phyloP scores from a whole-genome alignment of 2,329 filamentous ascomycete species.

The Colletotrichum tropicale region DNA sequence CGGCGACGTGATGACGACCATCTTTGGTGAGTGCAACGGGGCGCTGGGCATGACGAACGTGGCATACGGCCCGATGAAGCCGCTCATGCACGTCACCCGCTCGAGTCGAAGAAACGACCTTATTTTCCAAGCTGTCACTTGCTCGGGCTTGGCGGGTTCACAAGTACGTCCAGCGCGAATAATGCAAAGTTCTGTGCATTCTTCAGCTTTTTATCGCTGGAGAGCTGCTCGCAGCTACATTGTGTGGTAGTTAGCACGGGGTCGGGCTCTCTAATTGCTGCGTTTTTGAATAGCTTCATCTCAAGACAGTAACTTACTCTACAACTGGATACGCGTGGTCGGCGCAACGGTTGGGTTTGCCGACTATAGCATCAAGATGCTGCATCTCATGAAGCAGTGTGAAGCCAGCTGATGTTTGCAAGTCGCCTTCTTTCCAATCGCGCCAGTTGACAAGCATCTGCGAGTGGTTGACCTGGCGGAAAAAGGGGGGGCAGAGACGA shows the following conservation, averaged over 20 bases:
- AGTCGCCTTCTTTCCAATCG: not conserved
- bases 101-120: not conserved
- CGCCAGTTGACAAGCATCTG: not conserved
- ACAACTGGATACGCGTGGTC: not conserved
- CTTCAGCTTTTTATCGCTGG: not conserved
- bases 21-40: not conserved
- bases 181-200: not conserved
- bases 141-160: rapidly evolving
- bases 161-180: not conserved
- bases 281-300: rapidly evolving
- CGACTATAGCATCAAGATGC: not conserved
- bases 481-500: not conserved
- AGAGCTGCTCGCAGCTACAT: not conserved
- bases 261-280: not conserved
- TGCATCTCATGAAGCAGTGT: not conserved
- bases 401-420: not conserved
- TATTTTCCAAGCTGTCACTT: rapidly evolving
- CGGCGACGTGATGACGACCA: not conserved
- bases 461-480: not conserved
- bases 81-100: not conserved
- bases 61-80: not conserved
- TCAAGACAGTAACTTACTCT: not conserved
- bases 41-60: not conserved
- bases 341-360: not conserved
- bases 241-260: rapidly evolving